Conservation (phyloP, 106 monocot genomes). For the Agapanthus africanus region DNA sequence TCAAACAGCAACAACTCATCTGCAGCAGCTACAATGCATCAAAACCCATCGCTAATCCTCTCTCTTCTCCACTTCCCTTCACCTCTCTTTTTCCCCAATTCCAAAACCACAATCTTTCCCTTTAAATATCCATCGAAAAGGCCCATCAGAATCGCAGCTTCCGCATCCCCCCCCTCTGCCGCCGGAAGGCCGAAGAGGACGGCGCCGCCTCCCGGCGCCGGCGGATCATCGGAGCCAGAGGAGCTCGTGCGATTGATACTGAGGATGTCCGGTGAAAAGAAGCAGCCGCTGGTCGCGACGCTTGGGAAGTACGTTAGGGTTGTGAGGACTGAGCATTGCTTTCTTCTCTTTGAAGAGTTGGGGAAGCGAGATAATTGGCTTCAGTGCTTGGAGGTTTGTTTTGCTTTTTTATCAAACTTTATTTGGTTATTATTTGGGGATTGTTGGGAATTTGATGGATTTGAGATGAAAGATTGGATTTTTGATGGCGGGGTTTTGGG, state of each 20-base stretch:
- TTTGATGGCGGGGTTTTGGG: too few species aligned
- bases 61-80: too few species aligned
- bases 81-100: neutral
- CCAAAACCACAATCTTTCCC: neutral
- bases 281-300: constrained; percentile 51
- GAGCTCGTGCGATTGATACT: constrained; percentile 55
- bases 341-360: constrained; percentile 85
- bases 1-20: too few species aligned
- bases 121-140: neutral
- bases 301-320: constrained; percentile 64
- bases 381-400: constrained; percentile 84
- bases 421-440: neutral
- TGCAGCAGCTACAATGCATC: neutral
- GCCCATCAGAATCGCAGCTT: neutral
- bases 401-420: neutral
- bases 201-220: neutral
- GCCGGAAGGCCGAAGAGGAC: constrained; percentile 13
- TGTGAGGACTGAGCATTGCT: constrained; percentile 81
- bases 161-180: neutral
- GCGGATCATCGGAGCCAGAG: constrained; percentile 28
- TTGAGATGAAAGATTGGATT: too few species aligned
- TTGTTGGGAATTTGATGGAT: too few species aligned
- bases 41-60: neutral
- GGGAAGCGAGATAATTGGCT: constrained; percentile 75
- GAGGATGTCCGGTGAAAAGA: constrained; percentile 40